Percentiles rank a stretch among this genome's conserved stretches.
Evolutionary conservation across 257 asterid genomes (phyloP).

Genomic region (Solanum tacnaense): DNA sequence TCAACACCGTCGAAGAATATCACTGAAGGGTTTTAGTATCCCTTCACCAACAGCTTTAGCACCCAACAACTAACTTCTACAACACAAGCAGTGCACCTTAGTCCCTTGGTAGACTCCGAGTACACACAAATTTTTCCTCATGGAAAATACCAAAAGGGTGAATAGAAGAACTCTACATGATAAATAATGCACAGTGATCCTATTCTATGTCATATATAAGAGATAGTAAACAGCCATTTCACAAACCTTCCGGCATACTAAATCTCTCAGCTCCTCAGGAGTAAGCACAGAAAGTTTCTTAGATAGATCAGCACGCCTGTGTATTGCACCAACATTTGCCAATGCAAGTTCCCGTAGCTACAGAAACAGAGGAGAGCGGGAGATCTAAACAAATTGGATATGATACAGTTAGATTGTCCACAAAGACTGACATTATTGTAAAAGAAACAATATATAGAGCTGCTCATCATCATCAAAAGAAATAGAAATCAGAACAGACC

Average conservation of each 20-base stretch:
- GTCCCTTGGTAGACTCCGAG: neutral
- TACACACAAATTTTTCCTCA: neutral
- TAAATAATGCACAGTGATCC: neutral
- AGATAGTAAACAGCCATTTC: neutral
- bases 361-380: constrained; percentile 11
- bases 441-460: neutral
- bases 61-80: neutral
- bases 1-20: neutral
- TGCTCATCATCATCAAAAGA: neutral
- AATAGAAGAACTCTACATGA: neutral
- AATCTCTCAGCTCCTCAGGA: constrained; percentile 75
- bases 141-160: neutral
- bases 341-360: constrained; percentile 84
- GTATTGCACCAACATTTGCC: constrained; percentile 83
- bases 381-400: neutral
- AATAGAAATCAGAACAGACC: constrained; percentile 21
- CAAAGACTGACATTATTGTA: neutral
- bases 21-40: neutral
- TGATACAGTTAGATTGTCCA: neutral
- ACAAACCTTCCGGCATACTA: constrained; percentile 83
- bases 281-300: constrained; percentile 74
- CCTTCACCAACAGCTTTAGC: neutral
- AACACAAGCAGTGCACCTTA: neutral
- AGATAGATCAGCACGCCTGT: constrained; percentile 78
- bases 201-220: neutral